A percentile compares a stretch with the other conserved stretches of the same genome.
phyloP scores from a whole-genome alignment of 2,329 filamentous ascomycete genomes.

The Cryphonectria nitschkei region DNA sequence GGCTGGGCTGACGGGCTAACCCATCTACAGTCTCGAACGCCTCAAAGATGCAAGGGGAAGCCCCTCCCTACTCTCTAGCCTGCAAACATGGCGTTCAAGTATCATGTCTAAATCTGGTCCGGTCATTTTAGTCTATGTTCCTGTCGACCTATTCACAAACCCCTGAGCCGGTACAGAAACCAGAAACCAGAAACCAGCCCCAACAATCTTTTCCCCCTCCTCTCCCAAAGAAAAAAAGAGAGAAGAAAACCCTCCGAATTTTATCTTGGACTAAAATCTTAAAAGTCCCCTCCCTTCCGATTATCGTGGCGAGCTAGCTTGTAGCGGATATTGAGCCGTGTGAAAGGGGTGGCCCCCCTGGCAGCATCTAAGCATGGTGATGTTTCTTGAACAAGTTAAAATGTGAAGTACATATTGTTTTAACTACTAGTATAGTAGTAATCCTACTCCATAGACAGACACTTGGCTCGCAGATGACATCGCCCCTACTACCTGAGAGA shows the following conservation, averaged over 20 bases:
- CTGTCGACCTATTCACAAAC: constrained; percentile 3
- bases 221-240: too few relatives aligned
- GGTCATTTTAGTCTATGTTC: constrained; percentile 7
- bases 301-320: neutral
- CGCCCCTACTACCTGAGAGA: neutral
- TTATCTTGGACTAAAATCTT: neutral
- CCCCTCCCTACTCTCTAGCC: neutral
- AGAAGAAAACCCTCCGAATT: neutral
- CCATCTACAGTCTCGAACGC: neutral
- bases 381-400: neutral
- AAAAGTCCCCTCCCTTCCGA: neutral
- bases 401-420: neutral
- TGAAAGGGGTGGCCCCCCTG: neutral
- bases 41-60: neutral
- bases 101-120: constrained; percentile 8
- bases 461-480: neutral
- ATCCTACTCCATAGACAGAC: neutral
- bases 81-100: constrained; percentile 10
- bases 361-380: neutral
- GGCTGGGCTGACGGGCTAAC: neutral
- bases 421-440: neutral
- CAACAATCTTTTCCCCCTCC: too few relatives aligned
- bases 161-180: neutral
- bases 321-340: neutral
- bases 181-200: too few relatives aligned